Conservation (phyloP, 2,329 filamentous ascomycete genomes). For the Balansia obtecta region DNA sequence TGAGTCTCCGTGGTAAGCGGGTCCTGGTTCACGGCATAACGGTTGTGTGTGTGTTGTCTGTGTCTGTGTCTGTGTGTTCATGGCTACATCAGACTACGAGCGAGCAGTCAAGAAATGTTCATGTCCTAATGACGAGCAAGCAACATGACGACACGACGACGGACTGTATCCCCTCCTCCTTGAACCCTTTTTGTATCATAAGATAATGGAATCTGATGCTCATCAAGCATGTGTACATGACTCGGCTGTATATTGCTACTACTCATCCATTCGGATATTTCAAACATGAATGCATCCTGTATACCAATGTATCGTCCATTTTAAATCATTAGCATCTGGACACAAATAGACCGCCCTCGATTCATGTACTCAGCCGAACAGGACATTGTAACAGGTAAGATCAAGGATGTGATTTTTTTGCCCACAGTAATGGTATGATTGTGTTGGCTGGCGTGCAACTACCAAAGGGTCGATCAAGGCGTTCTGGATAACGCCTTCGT, state of each 20-base stretch:
- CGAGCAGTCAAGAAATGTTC: neutral
- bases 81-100: neutral
- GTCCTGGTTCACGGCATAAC: neutral
- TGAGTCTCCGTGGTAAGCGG: neutral
- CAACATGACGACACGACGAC: neutral
- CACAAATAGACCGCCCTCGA: too few species aligned
- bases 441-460: too few species aligned
- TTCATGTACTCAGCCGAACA: too few species aligned
- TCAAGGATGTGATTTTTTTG: too few species aligned
- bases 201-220: neutral
- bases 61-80: neutral
- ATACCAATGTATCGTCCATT: too few species aligned
- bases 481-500: neutral
- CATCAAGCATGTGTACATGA: neutral
- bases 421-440: too few species aligned
- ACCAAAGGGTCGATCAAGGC: neutral
- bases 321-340: too few species aligned
- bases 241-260: neutral
- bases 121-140: neutral
- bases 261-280: neutral
- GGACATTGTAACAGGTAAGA: too few species aligned
- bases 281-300: neutral
- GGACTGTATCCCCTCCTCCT: neutral
- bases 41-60: neutral
- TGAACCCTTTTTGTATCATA: neutral